Conservation (phyloP, 192 early-diverging fungal species). For the Spinellus fusiger region DNA sequence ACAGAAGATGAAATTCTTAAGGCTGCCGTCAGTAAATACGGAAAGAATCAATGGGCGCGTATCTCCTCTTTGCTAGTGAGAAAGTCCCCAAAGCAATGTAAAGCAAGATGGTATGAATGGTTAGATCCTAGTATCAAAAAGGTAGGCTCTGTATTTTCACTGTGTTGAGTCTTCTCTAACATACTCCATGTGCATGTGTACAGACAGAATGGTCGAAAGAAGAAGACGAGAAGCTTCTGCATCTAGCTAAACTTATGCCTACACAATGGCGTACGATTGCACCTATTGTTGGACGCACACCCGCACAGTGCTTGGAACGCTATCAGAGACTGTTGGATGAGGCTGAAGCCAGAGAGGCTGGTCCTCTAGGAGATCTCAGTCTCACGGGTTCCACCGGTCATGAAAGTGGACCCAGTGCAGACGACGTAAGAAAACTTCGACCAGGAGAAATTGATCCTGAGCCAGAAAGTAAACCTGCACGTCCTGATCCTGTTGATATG, state of each 20-base stretch:
- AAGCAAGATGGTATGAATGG: slow-evolving; percentile 99
- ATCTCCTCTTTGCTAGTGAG: slow-evolving; percentile 92
- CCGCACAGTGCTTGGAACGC: slow-evolving; percentile 93
- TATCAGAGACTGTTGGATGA: slow-evolving; percentile 95
- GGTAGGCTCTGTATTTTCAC: slow-evolving; percentile 23
- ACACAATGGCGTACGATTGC: slow-evolving; percentile 99
- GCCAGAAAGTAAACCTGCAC: slow-evolving; percentile 93
- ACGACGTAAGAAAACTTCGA: slow-evolving; percentile 78
- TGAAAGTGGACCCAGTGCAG: slow-evolving; percentile 74
- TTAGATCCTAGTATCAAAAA: slow-evolving; percentile 98
- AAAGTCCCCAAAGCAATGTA: slow-evolving; percentile 98
- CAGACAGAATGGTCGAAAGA: slow-evolving; percentile 97
- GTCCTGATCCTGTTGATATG: slow-evolving; percentile 99
- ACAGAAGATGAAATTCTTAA: slow-evolving; percentile 98
- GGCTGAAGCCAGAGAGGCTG: slow-evolving; percentile 80
- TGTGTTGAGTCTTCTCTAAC: not conserved
- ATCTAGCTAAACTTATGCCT: slow-evolving; percentile 98
- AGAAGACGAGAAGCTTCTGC: slow-evolving; percentile 95
- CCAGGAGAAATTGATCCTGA: slow-evolving; percentile 98
- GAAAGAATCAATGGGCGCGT: slow-evolving; percentile 98
- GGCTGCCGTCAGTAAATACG: slow-evolving; percentile 97
- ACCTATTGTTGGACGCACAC: slow-evolving; percentile 93
- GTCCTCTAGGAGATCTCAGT: slow-evolving; percentile 43
- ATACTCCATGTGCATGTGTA: not conserved
- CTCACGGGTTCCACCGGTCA: slow-evolving; percentile 54